phyloP scores from a whole-genome alignment of 208 protist species.

The Phytomonas serpens region DNA sequence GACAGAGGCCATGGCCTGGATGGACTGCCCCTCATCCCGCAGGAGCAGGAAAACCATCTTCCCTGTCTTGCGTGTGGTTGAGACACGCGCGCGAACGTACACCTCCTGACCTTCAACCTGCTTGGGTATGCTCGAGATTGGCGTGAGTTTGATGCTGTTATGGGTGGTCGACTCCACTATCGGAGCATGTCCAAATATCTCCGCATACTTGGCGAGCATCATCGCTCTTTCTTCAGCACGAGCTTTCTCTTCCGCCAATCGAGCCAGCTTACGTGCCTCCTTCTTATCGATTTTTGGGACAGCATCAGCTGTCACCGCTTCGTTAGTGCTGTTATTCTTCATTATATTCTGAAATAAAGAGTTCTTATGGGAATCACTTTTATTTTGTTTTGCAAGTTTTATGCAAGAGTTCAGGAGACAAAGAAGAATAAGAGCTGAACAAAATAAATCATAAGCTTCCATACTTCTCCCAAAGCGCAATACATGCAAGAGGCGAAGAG shows the following conservation, averaged over 20 bases:
- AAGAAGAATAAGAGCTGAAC: background rate
- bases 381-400: background rate
- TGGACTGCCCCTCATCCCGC: slow-evolving; percentile 61
- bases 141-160: slow-evolving; percentile 31
- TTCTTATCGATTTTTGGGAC: slow-evolving; percentile 59
- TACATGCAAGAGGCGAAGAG: background rate
- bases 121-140: slow-evolving; percentile 39
- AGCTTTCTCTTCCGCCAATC: slow-evolving; percentile 75
- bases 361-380: background rate
- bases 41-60: slow-evolving; percentile 90
- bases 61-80: slow-evolving; percentile 86
- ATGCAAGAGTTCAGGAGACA: background rate
- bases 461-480: background rate
- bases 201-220: slow-evolving; percentile 63
- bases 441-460: background rate
- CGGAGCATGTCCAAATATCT: slow-evolving; percentile 61
- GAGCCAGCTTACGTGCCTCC: slow-evolving; percentile 76
- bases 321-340: slow-evolving; percentile 21
- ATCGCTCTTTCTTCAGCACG: slow-evolving; percentile 77
- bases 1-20: slow-evolving; percentile 83
- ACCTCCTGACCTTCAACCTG: slow-evolving; percentile 40
- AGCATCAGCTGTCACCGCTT: slow-evolving; percentile 10
- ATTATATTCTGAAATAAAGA: slow-evolving; percentile 6
- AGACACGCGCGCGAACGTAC: slow-evolving; percentile 72
- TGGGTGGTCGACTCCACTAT: slow-evolving; percentile 80